Conservation (phyloP, 2,329 filamentous ascomycete species). For the Gliomastix tumulicola region DNA sequence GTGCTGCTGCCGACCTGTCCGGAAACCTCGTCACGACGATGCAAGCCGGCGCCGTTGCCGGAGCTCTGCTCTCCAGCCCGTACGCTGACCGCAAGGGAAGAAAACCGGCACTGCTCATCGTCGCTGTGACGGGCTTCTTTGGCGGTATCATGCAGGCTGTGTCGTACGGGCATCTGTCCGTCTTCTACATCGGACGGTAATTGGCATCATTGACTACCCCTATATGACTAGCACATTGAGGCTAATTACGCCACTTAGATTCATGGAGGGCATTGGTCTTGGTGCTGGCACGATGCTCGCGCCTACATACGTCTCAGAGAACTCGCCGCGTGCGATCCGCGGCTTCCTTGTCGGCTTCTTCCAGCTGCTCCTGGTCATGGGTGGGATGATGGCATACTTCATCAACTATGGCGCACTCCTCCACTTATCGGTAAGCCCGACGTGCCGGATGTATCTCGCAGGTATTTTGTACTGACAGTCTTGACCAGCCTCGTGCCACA, state of each 20-base stretch:
- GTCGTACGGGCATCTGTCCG: conserved; percentile 17
- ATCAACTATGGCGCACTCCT: conserved; percentile 45
- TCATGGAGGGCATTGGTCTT: conserved; percentile 46
- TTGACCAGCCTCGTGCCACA: conserved; percentile 11
- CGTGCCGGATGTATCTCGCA: no score
- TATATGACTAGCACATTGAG: no score
- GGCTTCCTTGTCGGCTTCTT: conserved; percentile 54
- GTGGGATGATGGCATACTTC: conserved; percentile 45
- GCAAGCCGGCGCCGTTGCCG: conserved; percentile 16
- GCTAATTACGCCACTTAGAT: conserved; percentile 16
- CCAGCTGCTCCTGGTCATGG: conserved; percentile 48
- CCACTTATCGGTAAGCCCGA: conserved; percentile 17
- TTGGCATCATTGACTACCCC: no score
- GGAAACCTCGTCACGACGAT: conserved; percentile 19
- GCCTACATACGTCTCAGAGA: conserved; percentile 55
- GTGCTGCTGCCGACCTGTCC: conserved; percentile 11
- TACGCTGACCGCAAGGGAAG: conserved; percentile 19
- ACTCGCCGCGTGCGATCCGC: conserved; percentile 50
- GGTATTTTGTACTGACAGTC: no score
- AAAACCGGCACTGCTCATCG: conserved; percentile 18
- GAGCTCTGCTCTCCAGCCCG: conserved; percentile 12
- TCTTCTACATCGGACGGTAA: conserved; percentile 18
- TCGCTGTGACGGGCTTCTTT: conserved; percentile 17
- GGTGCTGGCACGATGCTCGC: conserved; percentile 48
- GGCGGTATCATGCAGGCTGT: conserved; percentile 22